Base-by-base conservation (phyloP, 257 asterid genomes). In the Leonotis leonurus region DNA sequence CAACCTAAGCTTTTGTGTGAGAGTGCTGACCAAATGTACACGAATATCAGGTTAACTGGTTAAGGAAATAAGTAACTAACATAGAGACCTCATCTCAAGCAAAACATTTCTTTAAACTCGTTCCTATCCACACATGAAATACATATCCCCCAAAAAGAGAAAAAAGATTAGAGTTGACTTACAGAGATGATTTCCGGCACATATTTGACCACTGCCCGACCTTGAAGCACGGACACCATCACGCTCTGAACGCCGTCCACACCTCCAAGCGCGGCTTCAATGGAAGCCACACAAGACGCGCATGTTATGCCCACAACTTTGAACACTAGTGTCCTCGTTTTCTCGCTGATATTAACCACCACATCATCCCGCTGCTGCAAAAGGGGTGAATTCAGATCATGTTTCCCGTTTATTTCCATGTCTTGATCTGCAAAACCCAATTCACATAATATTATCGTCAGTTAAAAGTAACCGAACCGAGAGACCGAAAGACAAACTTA, bases 161-260 rank as follows among this genome's bases (percentile, higher is more conserved):
- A 3, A 62, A 39, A 41, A 56, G 35, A 56, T 48, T 55, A 57
- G 53, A 77, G 25, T 60, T 70, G 68, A 70, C 98, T 78, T 71
- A 88, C 98, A 67, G 61, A 70, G 75, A 92, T 52, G 41, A 77
- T 56, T 57, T 80, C 85, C 25, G 98, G 97, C 21, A 77, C 64
- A 70, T 82, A 88, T 78, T 86, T 86, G 51, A 92, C 94, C n/a
- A 86, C 85, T 60, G 97, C 96, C 70, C 83, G 97, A 52, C 95
- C 97, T 80, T 92, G 97, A 76, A 92, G 88, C 58, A 85, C 86
- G 35, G 98, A 88, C 60, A 92, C 95, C 78, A 67, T 67, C 52
- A 81, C 87, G 52, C 83, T 84, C 71, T 70, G 75, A 52, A 88
- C 80, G 6, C 98, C 97, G 52, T 86, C 85, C 65, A 88, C 68